Evolutionary conservation across 2,329 filamentous ascomycete species (phyloP).

Genomic region (Biscogniauxia mediterranea): DNA sequence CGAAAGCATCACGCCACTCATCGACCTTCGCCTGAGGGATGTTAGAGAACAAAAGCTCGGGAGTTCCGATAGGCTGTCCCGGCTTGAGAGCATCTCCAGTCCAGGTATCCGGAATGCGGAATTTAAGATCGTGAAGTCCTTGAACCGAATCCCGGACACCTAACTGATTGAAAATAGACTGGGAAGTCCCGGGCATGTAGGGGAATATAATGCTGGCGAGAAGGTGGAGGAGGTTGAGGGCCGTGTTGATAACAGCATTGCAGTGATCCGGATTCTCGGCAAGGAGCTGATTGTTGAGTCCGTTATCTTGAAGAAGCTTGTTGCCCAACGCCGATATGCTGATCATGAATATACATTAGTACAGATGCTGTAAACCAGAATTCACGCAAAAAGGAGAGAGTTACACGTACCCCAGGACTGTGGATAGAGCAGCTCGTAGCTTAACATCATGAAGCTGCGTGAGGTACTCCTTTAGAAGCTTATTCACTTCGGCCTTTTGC

Average conservation of each 20-base stretch:
- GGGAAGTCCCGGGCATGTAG: constrained; percentile 79
- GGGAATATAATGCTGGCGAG: constrained; percentile 76
- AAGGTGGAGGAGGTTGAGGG: constrained; percentile 79
- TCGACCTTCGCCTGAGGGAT: constrained; percentile 80
- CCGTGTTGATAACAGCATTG: constrained; percentile 67
- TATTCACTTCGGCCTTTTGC: constrained; percentile 62
- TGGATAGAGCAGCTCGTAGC: constrained; percentile 60
- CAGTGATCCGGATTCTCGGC: constrained; percentile 54
- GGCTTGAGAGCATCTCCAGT: constrained; percentile 58
- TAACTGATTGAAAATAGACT: constrained; percentile 75
- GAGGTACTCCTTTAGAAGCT: constrained; percentile 64
- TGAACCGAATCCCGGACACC: constrained; percentile 44
- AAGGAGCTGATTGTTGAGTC: constrained; percentile 54
- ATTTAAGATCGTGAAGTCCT: constrained; percentile 20
- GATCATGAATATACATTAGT: neutral
- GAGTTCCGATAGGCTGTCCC: constrained; percentile 78
- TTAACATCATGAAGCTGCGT: constrained; percentile 68
- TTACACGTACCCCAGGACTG: constrained; percentile 14
- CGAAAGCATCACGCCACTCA: constrained; percentile 78
- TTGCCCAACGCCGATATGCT: constrained; percentile 40
- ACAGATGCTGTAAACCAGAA: neutral
- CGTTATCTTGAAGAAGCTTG: constrained; percentile 51
- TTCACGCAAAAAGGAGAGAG: neutral
- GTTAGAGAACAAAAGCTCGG: constrained; percentile 75
- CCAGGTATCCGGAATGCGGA: constrained; percentile 68